Evolutionary conservation across 345 rosid species (phyloP), one percentile per base, ranked within the genome.

Genomic region (Iberis pinnata): DNA sequence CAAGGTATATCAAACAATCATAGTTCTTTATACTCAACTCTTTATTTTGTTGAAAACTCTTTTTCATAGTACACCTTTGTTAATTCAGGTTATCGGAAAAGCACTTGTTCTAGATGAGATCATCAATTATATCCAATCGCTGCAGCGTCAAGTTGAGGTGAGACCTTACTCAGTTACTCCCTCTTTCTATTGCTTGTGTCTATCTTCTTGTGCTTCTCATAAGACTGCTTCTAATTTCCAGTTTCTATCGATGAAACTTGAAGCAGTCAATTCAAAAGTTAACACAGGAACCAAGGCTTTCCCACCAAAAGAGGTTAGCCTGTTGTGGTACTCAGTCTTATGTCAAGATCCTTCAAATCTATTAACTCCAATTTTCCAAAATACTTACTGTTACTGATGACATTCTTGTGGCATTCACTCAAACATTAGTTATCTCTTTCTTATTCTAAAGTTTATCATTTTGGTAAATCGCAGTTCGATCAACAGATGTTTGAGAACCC

Each of bases 181-280:
- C 13, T 54, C 18, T 15, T 24, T 12, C 7, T 53, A 5, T 53
- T 8, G 8, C 32, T 37, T 8, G 4, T 43, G 22, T 20, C 43
- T 44, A 20, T 56, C 25, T 43, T 16, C 22, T 11, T 31, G 7
- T 31, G 35, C 35, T 6, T 8, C 11, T 43, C 43, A 20, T 13
- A 18, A 43, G 22, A 18, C 25, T 58, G 13, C 29, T 14, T 19
- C 1, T 37, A 11, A 3, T 65, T 78, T 72, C 79, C 82, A 88
- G 97, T 88, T 88, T 75, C 68, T 88, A 53, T 88, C 97, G 8
- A 85, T 85, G 95, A 88, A 88, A 72, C 95, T 88, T 14, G 97
- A 88, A 73, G 82, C 97, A 4, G 88, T 88, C 52, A 88, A 80
- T 70, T 52, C 86, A 25, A 77, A 82, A 78, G 67, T 79, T 78